Conservation (phyloP, 2,329 filamentous ascomycete species). For the Cordyceps farinosa region DNA sequence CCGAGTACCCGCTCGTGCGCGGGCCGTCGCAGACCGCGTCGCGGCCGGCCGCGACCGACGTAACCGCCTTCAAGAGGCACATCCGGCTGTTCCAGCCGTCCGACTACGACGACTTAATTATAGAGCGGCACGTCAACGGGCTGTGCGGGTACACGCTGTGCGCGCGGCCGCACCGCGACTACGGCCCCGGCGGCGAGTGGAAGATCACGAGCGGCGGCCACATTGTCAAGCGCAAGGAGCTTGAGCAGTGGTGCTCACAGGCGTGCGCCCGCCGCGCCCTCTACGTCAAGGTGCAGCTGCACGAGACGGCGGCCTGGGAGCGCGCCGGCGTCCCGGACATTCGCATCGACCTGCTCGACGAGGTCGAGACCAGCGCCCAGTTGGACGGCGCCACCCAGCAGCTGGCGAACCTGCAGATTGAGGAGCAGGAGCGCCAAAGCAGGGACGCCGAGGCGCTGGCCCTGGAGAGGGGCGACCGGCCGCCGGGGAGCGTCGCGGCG, state of each 20-base stretch:
- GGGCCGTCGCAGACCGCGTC: constrained; percentile 39
- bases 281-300: constrained; percentile 85
- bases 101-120: constrained; percentile 85
- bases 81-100: constrained; percentile 75
- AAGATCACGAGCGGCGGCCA: constrained; percentile 58
- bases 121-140: constrained; percentile 80
- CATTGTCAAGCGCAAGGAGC: constrained; percentile 66
- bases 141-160: constrained; percentile 85
- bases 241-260: constrained; percentile 85
- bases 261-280: constrained; percentile 75
- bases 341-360: constrained; percentile 62
- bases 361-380: constrained; percentile 49
- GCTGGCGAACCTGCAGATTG: constrained; percentile 41
- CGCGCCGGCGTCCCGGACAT: constrained; percentile 57
- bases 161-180: constrained; percentile 55
- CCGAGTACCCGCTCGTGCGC: constrained; percentile 50
- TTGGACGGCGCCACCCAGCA: constrained; percentile 36
- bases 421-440: constrained; percentile 40
- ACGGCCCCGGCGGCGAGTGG: constrained; percentile 59
- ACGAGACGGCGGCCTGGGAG: constrained; percentile 81
- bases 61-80: constrained; percentile 59
- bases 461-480: constrained; percentile 44
- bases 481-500: constrained; percentile 13
- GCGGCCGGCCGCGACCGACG: constrained; percentile 55
- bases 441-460: constrained; percentile 44